Conservation (phyloP, 176 grass and related monocot genomes). For the Aechmea fasciata region DNA sequence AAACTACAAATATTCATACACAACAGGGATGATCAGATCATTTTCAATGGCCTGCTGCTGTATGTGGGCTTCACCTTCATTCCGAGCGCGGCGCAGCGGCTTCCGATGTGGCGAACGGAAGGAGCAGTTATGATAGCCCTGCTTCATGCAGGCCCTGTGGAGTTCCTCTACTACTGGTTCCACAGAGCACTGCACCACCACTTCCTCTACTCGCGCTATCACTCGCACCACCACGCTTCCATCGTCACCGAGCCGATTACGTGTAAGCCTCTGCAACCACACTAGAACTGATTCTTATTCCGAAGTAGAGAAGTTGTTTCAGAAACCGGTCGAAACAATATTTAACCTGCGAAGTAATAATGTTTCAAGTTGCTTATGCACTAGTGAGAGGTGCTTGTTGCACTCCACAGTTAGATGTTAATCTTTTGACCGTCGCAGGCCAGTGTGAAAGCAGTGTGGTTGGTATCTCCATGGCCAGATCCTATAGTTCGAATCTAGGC, state of each 20-base stretch:
- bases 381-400: too few relatives aligned
- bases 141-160: slow-evolving; percentile 50
- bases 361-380: too few relatives aligned
- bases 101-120: slow-evolving; percentile 57
- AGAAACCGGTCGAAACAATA: too few relatives aligned
- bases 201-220: slow-evolving; percentile 84
- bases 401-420: too few relatives aligned
- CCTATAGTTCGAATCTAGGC: too few relatives aligned
- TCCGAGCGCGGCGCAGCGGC: slow-evolving; percentile 5
- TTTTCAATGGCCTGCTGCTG: slow-evolving; percentile 54
- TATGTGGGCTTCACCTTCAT: slow-evolving; percentile 21
- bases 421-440: too few relatives aligned
- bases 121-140: slow-evolving; percentile 35
- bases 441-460: too few relatives aligned
- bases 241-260: slow-evolving; percentile 90
- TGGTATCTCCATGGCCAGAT: too few relatives aligned
- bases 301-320: neutral
- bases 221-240: slow-evolving; percentile 81
- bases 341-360: too few relatives aligned
- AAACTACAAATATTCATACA: too few relatives aligned
- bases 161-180: slow-evolving; percentile 98
- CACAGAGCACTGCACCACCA: slow-evolving; percentile 87
- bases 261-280: slow-evolving; percentile 31
- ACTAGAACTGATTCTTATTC: neutral
- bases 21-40: slow-evolving; percentile 79